Evolutionary conservation across 2,329 filamentous ascomycete genomes (phyloP), one percentile per base, ranked within the genome.

Genomic region (Talaromyces sp.): DNA sequence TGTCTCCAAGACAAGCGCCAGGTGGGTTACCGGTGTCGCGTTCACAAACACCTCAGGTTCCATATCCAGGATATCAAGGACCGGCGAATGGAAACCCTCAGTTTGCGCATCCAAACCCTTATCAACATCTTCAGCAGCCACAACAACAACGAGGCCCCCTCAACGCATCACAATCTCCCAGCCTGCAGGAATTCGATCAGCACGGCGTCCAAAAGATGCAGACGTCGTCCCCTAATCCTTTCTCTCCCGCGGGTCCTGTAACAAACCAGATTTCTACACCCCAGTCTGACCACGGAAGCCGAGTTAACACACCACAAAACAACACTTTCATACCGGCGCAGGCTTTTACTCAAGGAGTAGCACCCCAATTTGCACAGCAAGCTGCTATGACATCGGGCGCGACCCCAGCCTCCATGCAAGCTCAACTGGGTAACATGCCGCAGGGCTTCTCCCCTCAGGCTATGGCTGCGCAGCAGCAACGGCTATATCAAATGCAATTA

Each of bases 181-280:
- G 95, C 62, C 91, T 97, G 62, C 92, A 95, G 69, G 81, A 84
- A 56, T 86, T 84, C 57, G 76, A 78, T 59, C 74, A 80, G 74
- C 84, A 89, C 68, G 82, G 82, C 66, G 85, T 87, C 39, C 89
- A 91, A 70, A 81, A 91, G 68, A 90, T 97, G 73, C 88, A 91
- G 63, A 97, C 93, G 46, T 88, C 91, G 43, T 97, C 94, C 33
- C 93, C 94, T 3, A 93, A 94, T 73, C 90, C 91, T 1, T 96
- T 95, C 71, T 92, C 89, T 1, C 89, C 89, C 15, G 86, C 86
- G 58, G 81, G 83, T 33, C 87, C 88, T 65, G 89, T 90, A 66
- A 82, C 80, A 37, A 75, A 82, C 15, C 89, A 92, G 68, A 82
- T 87, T 60, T 94, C 90, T 2, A 89, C 90, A 10, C 84, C 88